Percentiles rank a stretch among this genome's conserved stretches.
Conservation (phyloP, 1,284 basidiomycete species). For the Sporisorium sorghi region DNA sequence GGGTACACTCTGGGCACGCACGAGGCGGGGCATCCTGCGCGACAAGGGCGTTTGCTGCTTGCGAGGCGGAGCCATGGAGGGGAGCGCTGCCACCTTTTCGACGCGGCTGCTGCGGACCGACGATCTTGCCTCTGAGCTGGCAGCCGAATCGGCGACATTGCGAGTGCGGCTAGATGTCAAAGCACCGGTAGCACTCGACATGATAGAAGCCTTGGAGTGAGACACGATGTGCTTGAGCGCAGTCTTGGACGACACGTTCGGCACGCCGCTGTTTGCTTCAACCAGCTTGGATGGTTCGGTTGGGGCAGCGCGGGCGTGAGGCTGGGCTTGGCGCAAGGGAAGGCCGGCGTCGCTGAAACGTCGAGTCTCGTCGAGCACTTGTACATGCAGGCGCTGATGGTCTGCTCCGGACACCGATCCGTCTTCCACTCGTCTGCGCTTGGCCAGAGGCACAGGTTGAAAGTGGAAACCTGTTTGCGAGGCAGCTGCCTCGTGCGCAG, state of each 20-base stretch:
- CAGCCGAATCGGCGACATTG: neutral
- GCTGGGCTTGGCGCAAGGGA: neutral
- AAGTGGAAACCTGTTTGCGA: conserved; percentile 25
- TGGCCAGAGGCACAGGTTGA: conserved; percentile 30
- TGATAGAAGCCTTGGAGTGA: neutral
- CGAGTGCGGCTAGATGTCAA: conserved; percentile 4
- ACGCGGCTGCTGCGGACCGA: neutral
- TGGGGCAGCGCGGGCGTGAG: neutral
- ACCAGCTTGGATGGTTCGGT: neutral
- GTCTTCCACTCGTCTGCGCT: conserved; percentile 37
- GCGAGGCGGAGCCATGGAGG: conserved; percentile 20
- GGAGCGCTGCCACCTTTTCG: conserved; percentile 5
- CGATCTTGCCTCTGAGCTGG: neutral
- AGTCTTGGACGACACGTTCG: neutral
- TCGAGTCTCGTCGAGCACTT: conserved; percentile 11
- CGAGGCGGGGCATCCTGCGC: conserved; percentile 32
- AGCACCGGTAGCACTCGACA: neutral
- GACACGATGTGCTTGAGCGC: neutral
- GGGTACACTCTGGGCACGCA: conserved; percentile 49
- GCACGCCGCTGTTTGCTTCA: conserved; percentile 1
- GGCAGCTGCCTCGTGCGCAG: neutral
- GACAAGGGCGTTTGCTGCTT: conserved; percentile 19
- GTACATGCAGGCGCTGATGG: neutral
- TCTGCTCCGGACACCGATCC: neutral
- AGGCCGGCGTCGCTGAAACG: conserved; percentile 29